These are phyloP conservation scores for Pyrenula massariospora DNA, from an alignment of 495 filamentous ascomycete genomes.

Conservation along the genomic window DNA sequence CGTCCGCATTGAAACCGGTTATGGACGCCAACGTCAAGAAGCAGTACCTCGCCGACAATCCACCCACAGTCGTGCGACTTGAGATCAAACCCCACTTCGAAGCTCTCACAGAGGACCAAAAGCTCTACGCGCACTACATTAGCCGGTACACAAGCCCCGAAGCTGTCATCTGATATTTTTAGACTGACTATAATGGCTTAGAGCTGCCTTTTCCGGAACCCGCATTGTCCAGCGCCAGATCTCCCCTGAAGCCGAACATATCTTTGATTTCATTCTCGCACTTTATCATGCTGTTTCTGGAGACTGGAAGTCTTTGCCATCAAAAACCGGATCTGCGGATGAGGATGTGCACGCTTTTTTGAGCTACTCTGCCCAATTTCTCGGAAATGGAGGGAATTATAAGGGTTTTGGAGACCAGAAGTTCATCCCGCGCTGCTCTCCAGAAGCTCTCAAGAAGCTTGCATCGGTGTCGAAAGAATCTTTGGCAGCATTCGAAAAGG, in stretches of 20 bases:
- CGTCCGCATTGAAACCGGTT: slow-evolving; percentile 4
- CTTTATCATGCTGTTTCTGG: slow-evolving; percentile 64
- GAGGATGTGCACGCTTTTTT: slow-evolving; percentile 65
- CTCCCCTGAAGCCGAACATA: slow-evolving; percentile 79
- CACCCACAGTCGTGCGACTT: slow-evolving; percentile 73
- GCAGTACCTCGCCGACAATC: slow-evolving; percentile 82
- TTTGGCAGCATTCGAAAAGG: slow-evolving; percentile 51
- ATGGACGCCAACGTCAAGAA: slow-evolving; percentile 33
- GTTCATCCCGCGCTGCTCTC: slow-evolving; percentile 70
- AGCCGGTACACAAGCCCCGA: slow-evolving; percentile 45
- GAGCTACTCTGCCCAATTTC: slow-evolving; percentile 77
- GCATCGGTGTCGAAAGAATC: slow-evolving; percentile 49
- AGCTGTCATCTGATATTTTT: no score
- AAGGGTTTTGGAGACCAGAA: slow-evolving; percentile 94
- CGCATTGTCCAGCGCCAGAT: slow-evolving; percentile 80
- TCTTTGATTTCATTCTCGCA: slow-evolving; percentile 82
- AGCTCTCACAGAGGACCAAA: slow-evolving; percentile 62
- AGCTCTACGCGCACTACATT: slow-evolving; percentile 84
- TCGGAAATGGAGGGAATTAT: slow-evolving; percentile 90
- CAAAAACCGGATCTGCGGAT: slow-evolving; percentile 56
- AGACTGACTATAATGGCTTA: slow-evolving; percentile 19
- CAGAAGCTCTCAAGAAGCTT: slow-evolving; percentile 58
- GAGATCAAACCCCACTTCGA: slow-evolving; percentile 86
- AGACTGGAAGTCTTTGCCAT: slow-evolving; percentile 63
- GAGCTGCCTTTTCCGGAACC: slow-evolving; percentile 74